Evolutionary conservation across 768 basidiomycete species (phyloP).

Genomic region (Mycena polygramma): DNA sequence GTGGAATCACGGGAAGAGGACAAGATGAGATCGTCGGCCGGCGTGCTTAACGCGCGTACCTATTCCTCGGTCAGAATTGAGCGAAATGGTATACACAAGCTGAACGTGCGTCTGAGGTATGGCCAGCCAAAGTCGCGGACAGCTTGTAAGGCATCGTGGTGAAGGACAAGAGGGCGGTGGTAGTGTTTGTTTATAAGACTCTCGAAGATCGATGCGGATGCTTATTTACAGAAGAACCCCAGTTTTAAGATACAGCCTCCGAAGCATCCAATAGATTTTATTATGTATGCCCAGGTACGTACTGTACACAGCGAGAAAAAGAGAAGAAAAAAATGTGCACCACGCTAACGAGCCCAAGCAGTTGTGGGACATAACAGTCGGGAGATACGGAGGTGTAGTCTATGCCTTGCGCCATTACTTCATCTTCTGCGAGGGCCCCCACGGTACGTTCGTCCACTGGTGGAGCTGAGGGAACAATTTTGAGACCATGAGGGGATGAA

Average conservation of each 20-base stretch:
- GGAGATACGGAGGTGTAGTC: constrained; percentile 92
- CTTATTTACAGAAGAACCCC: constrained; percentile 20
- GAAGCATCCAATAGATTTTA: constrained; percentile 26
- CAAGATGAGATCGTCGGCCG: constrained; percentile 81
- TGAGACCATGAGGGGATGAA: constrained; percentile 62
- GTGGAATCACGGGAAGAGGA: constrained; percentile 95
- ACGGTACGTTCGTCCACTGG: constrained; percentile 56
- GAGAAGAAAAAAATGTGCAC: constrained; percentile 75
- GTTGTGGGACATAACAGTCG: constrained; percentile 67
- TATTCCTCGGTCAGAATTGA: constrained; percentile 51
- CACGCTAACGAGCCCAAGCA: constrained; percentile 86
- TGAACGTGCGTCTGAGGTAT: constrained; percentile 79
- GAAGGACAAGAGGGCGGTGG: constrained; percentile 18
- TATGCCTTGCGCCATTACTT: constrained; percentile 92
- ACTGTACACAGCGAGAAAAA: constrained; percentile 3
- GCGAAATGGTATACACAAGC: constrained; percentile 25
- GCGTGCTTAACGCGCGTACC: constrained; percentile 88
- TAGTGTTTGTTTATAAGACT: constrained; percentile 31
- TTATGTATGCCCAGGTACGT: constrained; percentile 24
- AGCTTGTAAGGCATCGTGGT: constrained; percentile 78
- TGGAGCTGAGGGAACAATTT: constrained; percentile 43
- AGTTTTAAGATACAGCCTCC: constrained; percentile 22
- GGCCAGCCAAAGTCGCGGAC: constrained; percentile 77
- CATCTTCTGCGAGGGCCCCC: constrained; percentile 90
- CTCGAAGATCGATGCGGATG: constrained; percentile 30